These are phyloP conservation scores for Cucurbita pepo DNA, from an alignment of 306 rosid genomes.

Conservation along the genomic window DNA sequence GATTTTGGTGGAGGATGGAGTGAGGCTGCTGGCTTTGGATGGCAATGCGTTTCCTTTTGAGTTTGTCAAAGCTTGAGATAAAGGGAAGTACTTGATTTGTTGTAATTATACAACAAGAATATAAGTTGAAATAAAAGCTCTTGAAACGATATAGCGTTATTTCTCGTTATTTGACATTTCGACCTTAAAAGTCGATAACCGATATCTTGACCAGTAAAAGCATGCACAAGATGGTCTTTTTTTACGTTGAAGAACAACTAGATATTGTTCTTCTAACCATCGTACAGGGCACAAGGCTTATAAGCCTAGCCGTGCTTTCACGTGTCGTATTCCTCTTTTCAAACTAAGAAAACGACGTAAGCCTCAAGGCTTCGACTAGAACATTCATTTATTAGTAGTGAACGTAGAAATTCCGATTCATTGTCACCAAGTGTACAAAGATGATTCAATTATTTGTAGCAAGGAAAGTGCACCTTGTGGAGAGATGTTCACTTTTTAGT, in stretches of 20 bases:
- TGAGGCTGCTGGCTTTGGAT: conserved; percentile 5
- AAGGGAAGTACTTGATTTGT: not conserved
- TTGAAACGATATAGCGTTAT: not conserved
- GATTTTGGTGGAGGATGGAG: conserved; percentile 6
- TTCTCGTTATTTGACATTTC: not conserved
- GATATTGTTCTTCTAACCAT: not conserved
- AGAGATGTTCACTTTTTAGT: not conserved
- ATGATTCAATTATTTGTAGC: not conserved
- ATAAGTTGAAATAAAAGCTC: not conserved
- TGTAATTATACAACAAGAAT: too few relatives aligned
- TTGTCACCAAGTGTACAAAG: not conserved
- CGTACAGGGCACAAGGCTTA: not conserved
- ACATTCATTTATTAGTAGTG: not conserved
- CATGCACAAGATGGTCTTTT: not conserved
- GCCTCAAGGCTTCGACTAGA: not conserved
- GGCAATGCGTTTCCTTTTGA: not conserved
- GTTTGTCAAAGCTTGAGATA: not conserved
- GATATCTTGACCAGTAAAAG: too few relatives aligned
- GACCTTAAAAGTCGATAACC: too few relatives aligned
- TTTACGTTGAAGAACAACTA: not conserved
- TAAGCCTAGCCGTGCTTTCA: not conserved
- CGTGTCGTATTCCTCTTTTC: too few relatives aligned
- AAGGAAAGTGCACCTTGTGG: conserved; percentile 6
- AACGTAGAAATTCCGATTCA: not conserved
- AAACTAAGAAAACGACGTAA: not conserved